These are phyloP conservation scores for Chytriomyces sp. DNA, from an alignment of 192 early-diverging fungal species.

Conservation along the genomic window DNA sequence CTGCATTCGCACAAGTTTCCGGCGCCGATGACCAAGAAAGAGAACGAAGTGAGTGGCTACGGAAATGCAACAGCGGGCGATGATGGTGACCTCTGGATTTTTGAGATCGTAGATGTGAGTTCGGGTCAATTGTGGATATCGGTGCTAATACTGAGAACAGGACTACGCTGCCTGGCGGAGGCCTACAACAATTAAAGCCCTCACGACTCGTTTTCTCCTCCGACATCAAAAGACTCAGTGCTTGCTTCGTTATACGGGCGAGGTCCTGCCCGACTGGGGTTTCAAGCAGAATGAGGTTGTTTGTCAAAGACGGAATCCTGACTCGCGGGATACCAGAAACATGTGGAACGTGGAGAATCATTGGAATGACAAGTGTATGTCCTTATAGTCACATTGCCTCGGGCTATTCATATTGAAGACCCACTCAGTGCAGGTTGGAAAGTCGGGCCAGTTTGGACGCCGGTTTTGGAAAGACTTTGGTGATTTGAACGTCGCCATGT, in stretches of 20 bases:
- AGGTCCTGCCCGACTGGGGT: conserved; percentile 93
- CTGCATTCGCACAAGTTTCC: conserved; percentile 85
- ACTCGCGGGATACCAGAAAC: conserved; percentile 45
- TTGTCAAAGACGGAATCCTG: conserved; percentile 76
- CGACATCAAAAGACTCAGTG: conserved; percentile 74
- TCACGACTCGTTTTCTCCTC: conserved; percentile 82
- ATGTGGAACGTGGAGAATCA: conserved; percentile 96
- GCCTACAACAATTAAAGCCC: conserved; percentile 56
- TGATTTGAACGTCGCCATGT: conserved; percentile 94
- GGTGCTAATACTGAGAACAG: not conserved
- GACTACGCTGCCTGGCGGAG: conserved; percentile 33
- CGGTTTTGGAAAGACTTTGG: conserved; percentile 83
- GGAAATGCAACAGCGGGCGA: conserved; percentile 76
- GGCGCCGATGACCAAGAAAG: conserved; percentile 71
- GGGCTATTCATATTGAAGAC: not conserved
- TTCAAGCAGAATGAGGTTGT: conserved; percentile 91
- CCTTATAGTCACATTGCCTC: not conserved
- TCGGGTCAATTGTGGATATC: too few relatives aligned
- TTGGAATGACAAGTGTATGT: conserved; percentile 68
- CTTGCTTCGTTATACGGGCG: conserved; percentile 71
- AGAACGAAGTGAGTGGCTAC: conserved; percentile 91
- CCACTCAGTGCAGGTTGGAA: conserved; percentile 80
- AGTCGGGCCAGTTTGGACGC: conserved; percentile 63
- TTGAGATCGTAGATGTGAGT: conserved; percentile 77
- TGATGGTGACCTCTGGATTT: conserved; percentile 86